Evolutionary conservation across 331 rosid genomes (phyloP).

Genomic region (Malus hybrid): DNA sequence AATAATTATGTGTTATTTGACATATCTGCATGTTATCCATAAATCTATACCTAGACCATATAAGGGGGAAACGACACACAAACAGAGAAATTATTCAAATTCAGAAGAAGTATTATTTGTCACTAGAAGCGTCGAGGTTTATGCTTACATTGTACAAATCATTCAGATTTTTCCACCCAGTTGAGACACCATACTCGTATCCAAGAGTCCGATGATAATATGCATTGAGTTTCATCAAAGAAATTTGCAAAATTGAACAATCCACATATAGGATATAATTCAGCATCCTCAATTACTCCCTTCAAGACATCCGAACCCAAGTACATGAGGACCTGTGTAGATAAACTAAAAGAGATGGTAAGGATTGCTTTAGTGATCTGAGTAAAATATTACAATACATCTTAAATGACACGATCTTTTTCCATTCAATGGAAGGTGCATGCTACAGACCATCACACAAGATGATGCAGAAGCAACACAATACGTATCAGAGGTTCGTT

Average conservation of each 20-base stretch:
- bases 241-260: conserved; percentile 71
- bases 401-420: not conserved
- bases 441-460: not conserved
- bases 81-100: no score
- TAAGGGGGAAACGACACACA: not conserved
- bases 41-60: not conserved
- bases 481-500: not conserved
- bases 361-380: conserved; percentile 11
- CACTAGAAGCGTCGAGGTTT: not conserved
- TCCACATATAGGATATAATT: conserved; percentile 87
- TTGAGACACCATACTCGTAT: conserved; percentile 62
- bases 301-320: conserved; percentile 65
- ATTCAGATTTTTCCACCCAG: conserved; percentile 81
- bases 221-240: conserved; percentile 78
- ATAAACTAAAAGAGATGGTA: conserved; percentile 5
- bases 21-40: not conserved
- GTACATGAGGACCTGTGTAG: conserved; percentile 81
- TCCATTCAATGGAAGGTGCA: not conserved
- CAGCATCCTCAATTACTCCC: conserved; percentile 76
- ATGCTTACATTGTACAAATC: conserved; percentile 74
- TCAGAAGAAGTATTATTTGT: not conserved
- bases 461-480: conserved; percentile 1
- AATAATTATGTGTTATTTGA: not conserved
- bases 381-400: conserved; percentile 8
- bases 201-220: conserved; percentile 67